Evolutionary conservation across 139 green algal genomes (phyloP), one percentile per base, ranked within the genome.

Genomic region (Edaphochlamys debaryana): DNA sequence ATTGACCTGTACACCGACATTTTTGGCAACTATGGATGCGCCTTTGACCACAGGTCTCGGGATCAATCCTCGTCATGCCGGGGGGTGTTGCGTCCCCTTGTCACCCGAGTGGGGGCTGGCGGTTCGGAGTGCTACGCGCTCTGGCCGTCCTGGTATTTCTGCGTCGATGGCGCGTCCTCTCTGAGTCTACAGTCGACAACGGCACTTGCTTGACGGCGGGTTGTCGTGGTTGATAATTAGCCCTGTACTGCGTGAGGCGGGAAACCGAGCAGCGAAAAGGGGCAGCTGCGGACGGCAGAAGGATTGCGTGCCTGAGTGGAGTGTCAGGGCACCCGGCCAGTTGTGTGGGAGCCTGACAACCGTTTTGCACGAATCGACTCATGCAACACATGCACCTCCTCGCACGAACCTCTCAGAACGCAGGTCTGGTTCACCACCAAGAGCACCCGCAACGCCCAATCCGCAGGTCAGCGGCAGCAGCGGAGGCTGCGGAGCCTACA

Each of bases 201-300:
- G 64, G 34, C 4, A 36, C 34, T 20, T 5, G 8, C 62, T n/a
- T 79, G 72, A 79, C 23, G 72, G 72, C 25, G 9, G 52, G 52
- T 38, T 20, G 23, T 68, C 52, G 34, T 38, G 72, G 34, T 50
- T 29, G 36, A 56, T 79, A 52, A 67, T 40, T 68, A 45, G 37
- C 36, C 52, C 22, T 29, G 72, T 6, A 79, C 22, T 25, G 72
- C 72, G 72, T 79, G 52, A 79, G 72, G 54, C 72, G 54, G 72
- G 54, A 67, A 79, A 40, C 72, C 54, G 72, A 68, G 72, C 72
- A 79, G 72, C 72, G 72, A 79, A 79, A 37, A 79, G 41, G 34
- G 52, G 72, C 37, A 68, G 52, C 72, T 68, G 72, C 72, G 72
- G 52, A 50, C 72, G 72, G 72, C 72, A 56, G 52, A 79, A 38